Base-by-base conservation (phyloP, 352 stramenopile species). In the Phytophthora brassicae region DNA sequence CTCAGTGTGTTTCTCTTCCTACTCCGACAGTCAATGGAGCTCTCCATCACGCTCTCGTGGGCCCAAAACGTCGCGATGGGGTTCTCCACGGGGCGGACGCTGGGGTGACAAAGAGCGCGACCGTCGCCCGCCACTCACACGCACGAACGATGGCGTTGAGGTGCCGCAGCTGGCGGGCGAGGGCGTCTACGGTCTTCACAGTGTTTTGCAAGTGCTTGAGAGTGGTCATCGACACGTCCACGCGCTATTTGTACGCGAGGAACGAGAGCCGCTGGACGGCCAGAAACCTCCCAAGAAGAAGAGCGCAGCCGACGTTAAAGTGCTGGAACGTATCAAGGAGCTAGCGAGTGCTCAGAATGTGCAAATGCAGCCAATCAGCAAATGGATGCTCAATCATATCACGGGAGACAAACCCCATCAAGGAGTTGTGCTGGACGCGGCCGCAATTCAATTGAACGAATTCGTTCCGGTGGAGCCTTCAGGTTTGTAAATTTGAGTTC, bases 371-470 rank as follows among this genome's bases (percentile, higher is more conserved):
- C 12, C 55, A 12, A 59, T 41, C 13, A 92, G 79, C 71, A 94
- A 94, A 68, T 92, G 82, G 82, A 89, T 86, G 78, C 63, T 94
- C 13, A 94, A 94, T 51, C 79, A 91, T 39, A 86, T 91, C 33
- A 91, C 83, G 13, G 71, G 82, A 2, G 81, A 94, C 70, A 92
- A 92, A 41, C 85, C 85, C 12, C 85, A 94, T 57, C 85, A 89
- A 79, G 85, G 85, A 11, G 77, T 89, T 4, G 77, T 94, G 24
- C 45, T 94, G n/a, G 84, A 92, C 24, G 85, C 83, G 0, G 77
- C 84, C 36, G 66, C 79, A 2, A 66, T 94, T 26, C 66, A 66
- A 13, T 54, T 94, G 7, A 74, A 79, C 0, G 74, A 86, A 17
- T 92, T 92, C 48, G 57, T 70, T 6, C 72, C 77, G 16, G 45